These are phyloP conservation scores for Sporothrix pallida DNA, from an alignment of 2,329 filamentous ascomycete species.

Conservation along the genomic window DNA sequence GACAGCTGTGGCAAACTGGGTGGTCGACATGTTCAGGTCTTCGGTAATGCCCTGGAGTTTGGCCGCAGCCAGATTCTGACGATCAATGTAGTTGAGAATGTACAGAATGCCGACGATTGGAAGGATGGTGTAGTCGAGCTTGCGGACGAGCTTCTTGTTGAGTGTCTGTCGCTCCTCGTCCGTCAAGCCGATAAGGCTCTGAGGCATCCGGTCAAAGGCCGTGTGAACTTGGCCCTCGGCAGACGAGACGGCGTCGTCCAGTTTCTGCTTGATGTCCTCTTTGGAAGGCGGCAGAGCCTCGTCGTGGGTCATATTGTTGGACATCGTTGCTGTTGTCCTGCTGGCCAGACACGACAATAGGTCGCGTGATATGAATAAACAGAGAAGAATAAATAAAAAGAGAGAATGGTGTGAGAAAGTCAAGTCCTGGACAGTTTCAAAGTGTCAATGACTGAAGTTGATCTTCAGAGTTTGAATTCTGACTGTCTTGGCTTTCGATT, in stretches of 20 bases:
- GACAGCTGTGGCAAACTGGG: slow-evolving; percentile 66
- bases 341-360: neutral
- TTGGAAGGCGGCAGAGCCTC: neutral
- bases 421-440: neutral
- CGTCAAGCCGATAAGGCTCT: slow-evolving; percentile 29
- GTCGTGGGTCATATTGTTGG: neutral
- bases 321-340: neutral
- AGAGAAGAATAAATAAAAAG: neutral
- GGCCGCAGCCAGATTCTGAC: slow-evolving; percentile 35
- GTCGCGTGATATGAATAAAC: neutral
- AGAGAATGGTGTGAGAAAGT: neutral
- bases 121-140: slow-evolving; percentile 35
- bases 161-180: slow-evolving; percentile 28
- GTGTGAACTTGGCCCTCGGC: slow-evolving; percentile 30
- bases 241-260: slow-evolving; percentile 18
- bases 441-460: neutral
- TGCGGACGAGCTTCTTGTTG: slow-evolving; percentile 35
- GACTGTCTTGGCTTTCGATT: neutral
- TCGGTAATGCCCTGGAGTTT: slow-evolving; percentile 35
- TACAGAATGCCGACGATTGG: slow-evolving; percentile 35
- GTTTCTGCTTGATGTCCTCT: slow-evolving; percentile 10
- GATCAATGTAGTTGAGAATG: slow-evolving; percentile 38
- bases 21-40: slow-evolving; percentile 38
- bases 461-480: neutral
- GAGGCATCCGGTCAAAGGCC: slow-evolving; percentile 29